Base-by-base conservation (phyloP, 768 basidiomycete species). In the Boletus tomentosulus region DNA sequence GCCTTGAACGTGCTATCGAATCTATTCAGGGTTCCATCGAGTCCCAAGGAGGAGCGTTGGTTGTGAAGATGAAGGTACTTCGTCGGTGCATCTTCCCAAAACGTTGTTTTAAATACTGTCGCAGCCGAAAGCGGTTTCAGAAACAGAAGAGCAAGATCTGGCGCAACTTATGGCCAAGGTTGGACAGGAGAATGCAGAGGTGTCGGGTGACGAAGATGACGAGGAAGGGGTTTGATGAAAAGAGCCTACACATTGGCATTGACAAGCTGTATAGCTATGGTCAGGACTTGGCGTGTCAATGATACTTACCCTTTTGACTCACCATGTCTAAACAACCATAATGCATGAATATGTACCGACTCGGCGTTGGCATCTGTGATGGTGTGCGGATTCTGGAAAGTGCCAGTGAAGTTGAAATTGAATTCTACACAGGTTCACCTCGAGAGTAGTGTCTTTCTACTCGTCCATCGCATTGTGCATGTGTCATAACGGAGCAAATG, bases 141-240 rank as follows among this genome's bases (percentile, higher is more conserved):
- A 98, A 71, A 91, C 90, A 5, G 97, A 99, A 74, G 97, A 99
- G 71, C 89, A 93, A 60, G 97, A 98, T 68, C 82, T 99, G 58
- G 95, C 93, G 1, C 89, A 93, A 59, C 87, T 97, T 63, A 98
- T 99, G 96, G 92, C 89, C 37, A 90, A 92, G 71, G 94, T 88
- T 19, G 88, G 88, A 54, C 80, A 84, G 67, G 96, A 97, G 74
- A 99, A 99, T 68, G 91, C 86, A 5, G 95, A 99, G 66, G 92
- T 98, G 1, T 93, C 92, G 13, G 96, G 95, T 50, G 93, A 98
- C 69, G 93, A 96, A 61, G 86, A 88, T 45, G 93, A 89, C 1
- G 88, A 91, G 6, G 87, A 82, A 12, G 77, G 59, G 5, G 8
- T 54, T 24, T 68, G 44, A 45, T 45, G 38, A 22, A 22, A n/a